phyloP scores from a whole-genome alignment of 139 green algal genomes.

The Chlamydomonas schloesseri region DNA sequence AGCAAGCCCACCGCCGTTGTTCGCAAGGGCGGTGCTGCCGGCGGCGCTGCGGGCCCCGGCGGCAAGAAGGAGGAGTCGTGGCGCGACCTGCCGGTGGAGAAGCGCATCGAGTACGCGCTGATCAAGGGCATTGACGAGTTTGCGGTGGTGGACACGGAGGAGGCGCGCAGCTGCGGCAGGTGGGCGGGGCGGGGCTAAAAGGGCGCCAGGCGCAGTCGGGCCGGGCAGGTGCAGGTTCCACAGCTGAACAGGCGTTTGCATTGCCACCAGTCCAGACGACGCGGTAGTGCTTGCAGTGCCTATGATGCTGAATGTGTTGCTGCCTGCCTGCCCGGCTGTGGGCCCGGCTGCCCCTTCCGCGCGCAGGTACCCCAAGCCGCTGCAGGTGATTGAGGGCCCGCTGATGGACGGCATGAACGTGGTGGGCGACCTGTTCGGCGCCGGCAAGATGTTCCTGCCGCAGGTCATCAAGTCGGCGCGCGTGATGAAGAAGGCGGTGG shows the following conservation, averaged over 20 bases:
- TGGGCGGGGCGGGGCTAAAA: constrained; percentile 57
- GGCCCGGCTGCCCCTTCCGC: too few species aligned
- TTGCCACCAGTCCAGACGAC: too few species aligned
- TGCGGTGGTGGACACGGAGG: constrained; percentile 90
- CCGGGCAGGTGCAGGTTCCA: too few species aligned
- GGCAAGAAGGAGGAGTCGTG: constrained; percentile 75
- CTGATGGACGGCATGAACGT: constrained; percentile 99
- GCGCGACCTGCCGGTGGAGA: constrained; percentile 85
- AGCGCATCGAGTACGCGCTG: constrained; percentile 93
- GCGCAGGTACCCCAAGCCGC: constrained; percentile 78
- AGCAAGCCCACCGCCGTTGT: constrained; percentile 88
- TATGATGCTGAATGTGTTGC: too few species aligned
- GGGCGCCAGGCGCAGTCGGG: too few species aligned
- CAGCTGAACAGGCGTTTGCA: too few species aligned
- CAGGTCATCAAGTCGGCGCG: constrained; percentile 99
- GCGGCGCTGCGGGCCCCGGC: neutral
- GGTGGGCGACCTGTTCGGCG: constrained; percentile 98
- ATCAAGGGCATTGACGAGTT: constrained; percentile 99
- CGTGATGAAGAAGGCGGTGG: constrained; percentile 99
- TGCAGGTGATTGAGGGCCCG: constrained; percentile 97
- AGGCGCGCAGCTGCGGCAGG: constrained; percentile 79
- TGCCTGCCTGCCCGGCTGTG: too few species aligned
- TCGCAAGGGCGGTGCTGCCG: constrained; percentile 66
- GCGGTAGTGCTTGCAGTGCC: too few species aligned
- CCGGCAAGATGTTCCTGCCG: constrained; percentile 99